Evolutionary conservation across 2,329 filamentous ascomycete genomes (phyloP).

Genomic region (Aspergillus pseudoglaucus): DNA sequence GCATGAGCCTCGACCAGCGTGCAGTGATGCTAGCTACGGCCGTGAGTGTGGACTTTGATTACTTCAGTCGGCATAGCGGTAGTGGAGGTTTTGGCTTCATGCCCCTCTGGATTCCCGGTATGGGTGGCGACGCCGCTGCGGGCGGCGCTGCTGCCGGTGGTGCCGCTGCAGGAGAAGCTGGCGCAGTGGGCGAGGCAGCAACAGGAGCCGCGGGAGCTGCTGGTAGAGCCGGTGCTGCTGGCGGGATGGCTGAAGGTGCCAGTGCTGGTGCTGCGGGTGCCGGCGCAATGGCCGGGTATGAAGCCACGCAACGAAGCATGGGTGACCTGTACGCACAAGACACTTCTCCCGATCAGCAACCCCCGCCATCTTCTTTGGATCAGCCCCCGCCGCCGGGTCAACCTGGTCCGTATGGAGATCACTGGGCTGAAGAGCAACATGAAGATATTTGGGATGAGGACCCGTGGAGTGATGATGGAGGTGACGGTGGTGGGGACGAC

Average conservation of each 20-base stretch:
- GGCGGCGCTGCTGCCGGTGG: slow-evolving; percentile 31
- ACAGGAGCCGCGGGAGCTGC: slow-evolving; percentile 33
- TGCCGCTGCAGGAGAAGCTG: slow-evolving; percentile 24
- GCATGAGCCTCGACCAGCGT: slow-evolving; percentile 60
- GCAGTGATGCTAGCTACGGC: slow-evolving; percentile 62
- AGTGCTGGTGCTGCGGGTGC: slow-evolving; percentile 47
- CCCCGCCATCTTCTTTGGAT: slow-evolving; percentile 6
- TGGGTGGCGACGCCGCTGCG: slow-evolving; percentile 35
- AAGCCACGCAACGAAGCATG: slow-evolving; percentile 53
- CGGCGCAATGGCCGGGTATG: slow-evolving; percentile 57
- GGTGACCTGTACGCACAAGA: slow-evolving; percentile 18
- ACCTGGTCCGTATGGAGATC: slow-evolving; percentile 17
- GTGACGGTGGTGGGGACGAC: slow-evolving; percentile 19
- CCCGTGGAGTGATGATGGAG: slow-evolving; percentile 13
- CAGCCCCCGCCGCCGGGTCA: slow-evolving; percentile 13
- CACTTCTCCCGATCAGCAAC: slow-evolving; percentile 12
- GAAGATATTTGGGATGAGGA: slow-evolving; percentile 18
- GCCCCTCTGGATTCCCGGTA: slow-evolving; percentile 47
- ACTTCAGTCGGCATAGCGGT: slow-evolving; percentile 56
- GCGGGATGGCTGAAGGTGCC: slow-evolving; percentile 31
- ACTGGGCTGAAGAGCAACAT: slow-evolving; percentile 19
- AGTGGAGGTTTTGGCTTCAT: slow-evolving; percentile 44
- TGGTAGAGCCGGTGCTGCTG: slow-evolving; percentile 35
- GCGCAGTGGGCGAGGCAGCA: slow-evolving; percentile 30
- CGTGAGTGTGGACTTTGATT: slow-evolving; percentile 61